These are phyloP conservation scores for Cenococcum geophilum DNA, from an alignment of 495 filamentous ascomycete species.

Conservation along the genomic window DNA sequence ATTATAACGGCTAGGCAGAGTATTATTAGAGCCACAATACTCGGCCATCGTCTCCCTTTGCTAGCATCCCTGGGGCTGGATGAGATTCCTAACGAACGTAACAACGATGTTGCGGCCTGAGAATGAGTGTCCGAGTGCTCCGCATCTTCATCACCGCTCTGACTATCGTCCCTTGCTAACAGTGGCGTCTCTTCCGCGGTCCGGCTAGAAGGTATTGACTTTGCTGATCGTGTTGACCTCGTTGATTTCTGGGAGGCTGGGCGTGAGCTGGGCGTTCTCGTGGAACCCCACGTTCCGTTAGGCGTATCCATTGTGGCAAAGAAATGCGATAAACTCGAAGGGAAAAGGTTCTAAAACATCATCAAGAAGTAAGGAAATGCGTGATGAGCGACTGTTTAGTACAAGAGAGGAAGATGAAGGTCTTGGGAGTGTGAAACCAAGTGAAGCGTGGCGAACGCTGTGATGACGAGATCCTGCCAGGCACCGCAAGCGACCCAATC, in stretches of 20 bases:
- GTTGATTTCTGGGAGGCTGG: constrained; percentile 36
- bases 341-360: constrained; percentile 4
- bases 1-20: constrained; percentile 48
- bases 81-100: constrained; percentile 13
- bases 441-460: neutral
- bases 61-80: constrained; percentile 12
- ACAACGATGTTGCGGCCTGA: constrained; percentile 14
- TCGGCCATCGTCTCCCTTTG: constrained; percentile 48
- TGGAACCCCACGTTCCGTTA: constrained; percentile 13
- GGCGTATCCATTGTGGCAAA: neutral
- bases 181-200: constrained; percentile 52
- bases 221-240: constrained; percentile 24
- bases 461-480: neutral
- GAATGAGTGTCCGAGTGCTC: constrained; percentile 26
- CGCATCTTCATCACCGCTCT: constrained; percentile 31
- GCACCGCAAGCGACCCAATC: constrained; percentile 3
- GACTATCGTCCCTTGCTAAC: constrained; percentile 40
- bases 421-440: neutral
- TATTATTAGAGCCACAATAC: constrained; percentile 48
- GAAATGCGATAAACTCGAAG: neutral
- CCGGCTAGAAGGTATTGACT: constrained; percentile 28
- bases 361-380: constrained; percentile 1
- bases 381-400: neutral
- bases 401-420: neutral
- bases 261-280: constrained; percentile 27